These are phyloP conservation scores for Rhizoctonia solani DNA, from an alignment of 1,284 basidiomycete species.

Conservation along the genomic window DNA sequence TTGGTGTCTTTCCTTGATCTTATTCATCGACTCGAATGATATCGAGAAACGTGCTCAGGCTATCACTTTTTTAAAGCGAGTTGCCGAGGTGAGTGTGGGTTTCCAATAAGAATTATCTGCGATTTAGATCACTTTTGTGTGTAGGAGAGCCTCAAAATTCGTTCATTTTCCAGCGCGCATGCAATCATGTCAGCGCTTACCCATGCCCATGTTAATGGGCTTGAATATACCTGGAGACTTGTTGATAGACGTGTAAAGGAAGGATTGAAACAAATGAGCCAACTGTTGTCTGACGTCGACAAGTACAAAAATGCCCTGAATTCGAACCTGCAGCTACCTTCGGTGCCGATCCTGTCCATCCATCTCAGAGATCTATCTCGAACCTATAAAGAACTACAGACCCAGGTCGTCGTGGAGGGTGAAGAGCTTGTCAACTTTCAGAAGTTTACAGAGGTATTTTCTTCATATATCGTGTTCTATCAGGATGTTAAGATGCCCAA, in stretches of 20 bases:
- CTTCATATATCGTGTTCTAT: background rate
- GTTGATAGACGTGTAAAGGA: constrained; percentile 28
- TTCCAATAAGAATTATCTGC: background rate
- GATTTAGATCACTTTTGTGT: background rate
- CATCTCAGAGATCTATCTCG: constrained; percentile 25
- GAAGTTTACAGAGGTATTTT: constrained; percentile 24
- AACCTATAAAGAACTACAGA: constrained; percentile 15
- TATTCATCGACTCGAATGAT: constrained; percentile 14
- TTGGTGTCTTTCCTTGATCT: constrained; percentile 27
- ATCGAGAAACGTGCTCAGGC: constrained; percentile 18
- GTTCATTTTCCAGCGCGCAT: constrained; percentile 24
- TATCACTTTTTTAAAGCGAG: constrained; percentile 10
- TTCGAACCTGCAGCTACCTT: background rate
- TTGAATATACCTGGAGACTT: constrained; percentile 24
- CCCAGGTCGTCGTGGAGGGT: background rate
- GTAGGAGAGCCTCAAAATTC: constrained; percentile 14
- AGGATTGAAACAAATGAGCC: constrained; percentile 19
- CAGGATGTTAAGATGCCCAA: background rate
- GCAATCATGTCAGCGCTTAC: constrained; percentile 30
- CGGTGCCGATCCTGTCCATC: constrained; percentile 17
- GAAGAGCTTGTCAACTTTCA: constrained; percentile 19
- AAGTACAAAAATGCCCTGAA: constrained; percentile 10
- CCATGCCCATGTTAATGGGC: constrained; percentile 11
- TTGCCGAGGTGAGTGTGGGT: constrained; percentile 30
- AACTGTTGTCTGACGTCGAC: constrained; percentile 4